phyloP scores from a whole-genome alignment of 2,329 filamentous ascomycete genomes.

The Nothophoma quercina region DNA sequence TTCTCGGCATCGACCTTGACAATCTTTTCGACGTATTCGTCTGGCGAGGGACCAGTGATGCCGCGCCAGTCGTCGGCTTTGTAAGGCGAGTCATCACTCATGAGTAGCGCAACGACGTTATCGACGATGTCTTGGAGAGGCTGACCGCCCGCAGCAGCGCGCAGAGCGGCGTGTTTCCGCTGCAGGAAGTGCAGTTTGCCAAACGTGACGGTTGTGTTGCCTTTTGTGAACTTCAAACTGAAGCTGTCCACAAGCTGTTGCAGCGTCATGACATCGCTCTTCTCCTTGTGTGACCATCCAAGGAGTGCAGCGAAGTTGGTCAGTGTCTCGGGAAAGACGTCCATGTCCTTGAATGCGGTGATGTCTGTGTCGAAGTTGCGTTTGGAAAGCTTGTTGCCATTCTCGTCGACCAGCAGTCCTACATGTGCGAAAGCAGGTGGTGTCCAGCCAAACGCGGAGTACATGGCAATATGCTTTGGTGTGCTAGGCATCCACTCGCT shows the following conservation, averaged over 20 bases:
- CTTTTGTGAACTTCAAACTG: slow-evolving; percentile 86
- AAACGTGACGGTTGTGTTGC: slow-evolving; percentile 82
- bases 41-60: slow-evolving; percentile 38
- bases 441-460: slow-evolving; percentile 58
- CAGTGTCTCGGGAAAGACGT: slow-evolving; percentile 69
- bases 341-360: slow-evolving; percentile 63
- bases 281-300: slow-evolving; percentile 77
- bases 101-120: slow-evolving; percentile 39
- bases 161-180: slow-evolving; percentile 67
- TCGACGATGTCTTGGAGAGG: slow-evolving; percentile 49
- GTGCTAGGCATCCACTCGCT: slow-evolving; percentile 98
- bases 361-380: slow-evolving; percentile 74
- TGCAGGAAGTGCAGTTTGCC: slow-evolving; percentile 85
- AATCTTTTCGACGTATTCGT: slow-evolving; percentile 59
- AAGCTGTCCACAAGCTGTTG: slow-evolving; percentile 77
- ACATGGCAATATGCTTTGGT: slow-evolving; percentile 72
- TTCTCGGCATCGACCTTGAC: slow-evolving; percentile 64
- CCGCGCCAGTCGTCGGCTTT: slow-evolving; percentile 26
- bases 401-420: slow-evolving; percentile 56
- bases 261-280: slow-evolving; percentile 75
- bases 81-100: slow-evolving; percentile 38
- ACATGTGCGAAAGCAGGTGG: slow-evolving; percentile 60
- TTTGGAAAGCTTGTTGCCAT: slow-evolving; percentile 72
- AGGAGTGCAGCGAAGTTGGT: slow-evolving; percentile 85
- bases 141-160: slow-evolving; percentile 55